Base-by-base conservation (phyloP, 2,329 filamentous ascomycete species). In the Fusarium continuum region DNA sequence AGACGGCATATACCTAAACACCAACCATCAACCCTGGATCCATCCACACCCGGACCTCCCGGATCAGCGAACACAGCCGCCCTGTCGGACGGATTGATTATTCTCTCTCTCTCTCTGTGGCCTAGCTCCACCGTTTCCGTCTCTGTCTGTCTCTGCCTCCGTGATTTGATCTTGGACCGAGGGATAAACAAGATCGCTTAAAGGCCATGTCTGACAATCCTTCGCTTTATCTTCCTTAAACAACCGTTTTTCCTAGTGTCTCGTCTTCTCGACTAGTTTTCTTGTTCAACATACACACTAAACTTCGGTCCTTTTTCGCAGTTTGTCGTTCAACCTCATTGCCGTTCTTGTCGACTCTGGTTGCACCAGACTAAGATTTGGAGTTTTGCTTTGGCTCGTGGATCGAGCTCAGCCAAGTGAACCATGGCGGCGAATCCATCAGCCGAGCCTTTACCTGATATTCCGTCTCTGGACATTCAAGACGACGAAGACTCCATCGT, bases 401-500 rank as follows among this genome's bases (percentile, higher is more conserved):
- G 13, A 19, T 26, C 28, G 20, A 58, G 31, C 32, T 34, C 38
- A 20, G 28, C 20, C 19, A 25, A 32, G 43, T 55, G 35, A 49
- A 57, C 11, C 49, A 61, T 68, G 56, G 53, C 46, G 22, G 55
- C 55, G 40, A 52, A 43, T 32, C 25, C 41, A n/a, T 29, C 45
- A 20, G 36, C 36, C 36, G 53, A 54, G 31, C 47, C 57, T 34
- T 29, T 45, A 19, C 40, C 48, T 28, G 38, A 45, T 46, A 36
- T 48, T 10, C 43, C 35, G 25, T 45, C 31, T 38, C 41, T 48
- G 19, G 60, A 64, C 22, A 25, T 50, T 14, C 47, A 53, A n/a
- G 66, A 63, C 13, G 66, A 69, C 29, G 66, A 56, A 17, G 59
- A 64, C 26, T 68, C 63, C n/a, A 68, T 71, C 16, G 65, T 74